phyloP scores from a whole-genome alignment of 2,329 filamentous ascomycete genomes.

The Fusarium nanum region DNA sequence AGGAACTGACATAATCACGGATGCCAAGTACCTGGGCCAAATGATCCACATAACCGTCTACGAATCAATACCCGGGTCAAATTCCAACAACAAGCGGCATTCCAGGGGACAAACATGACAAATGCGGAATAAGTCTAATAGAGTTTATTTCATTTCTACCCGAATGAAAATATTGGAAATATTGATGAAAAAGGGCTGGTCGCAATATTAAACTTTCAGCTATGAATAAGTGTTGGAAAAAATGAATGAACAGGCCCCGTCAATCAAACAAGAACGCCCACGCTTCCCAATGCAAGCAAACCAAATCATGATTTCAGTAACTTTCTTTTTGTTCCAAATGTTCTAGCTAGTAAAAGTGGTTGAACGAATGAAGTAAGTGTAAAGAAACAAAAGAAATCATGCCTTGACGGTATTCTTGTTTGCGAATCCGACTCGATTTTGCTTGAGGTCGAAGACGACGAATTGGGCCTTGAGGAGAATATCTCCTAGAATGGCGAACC shows the following conservation, averaged over 20 bases:
- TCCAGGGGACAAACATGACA: conserved; percentile 5
- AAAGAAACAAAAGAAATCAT: background rate
- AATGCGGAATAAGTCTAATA: conserved; percentile 8
- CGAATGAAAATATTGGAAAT: background rate
- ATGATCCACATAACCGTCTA: background rate
- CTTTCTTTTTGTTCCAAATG: background rate
- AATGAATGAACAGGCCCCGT: conserved; percentile 8
- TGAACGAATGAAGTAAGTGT: background rate
- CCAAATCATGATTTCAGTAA: background rate
- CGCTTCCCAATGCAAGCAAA: conserved; percentile 38
- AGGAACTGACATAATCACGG: background rate
- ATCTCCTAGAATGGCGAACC: conserved; percentile 56
- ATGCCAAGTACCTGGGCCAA: background rate
- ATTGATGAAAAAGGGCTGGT: conserved; percentile 5
- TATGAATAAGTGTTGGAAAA: conserved; percentile 2
- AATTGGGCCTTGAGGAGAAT: conserved; percentile 59
- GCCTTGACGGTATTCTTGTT: conserved; percentile 49
- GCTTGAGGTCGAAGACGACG: conserved; percentile 55
- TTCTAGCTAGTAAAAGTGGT: background rate
- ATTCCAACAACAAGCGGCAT: conserved; percentile 6
- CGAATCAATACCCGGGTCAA: background rate
- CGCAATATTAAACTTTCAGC: conserved; percentile 27
- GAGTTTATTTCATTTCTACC: conserved; percentile 8
- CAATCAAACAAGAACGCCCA: conserved; percentile 30
- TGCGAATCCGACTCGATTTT: conserved; percentile 52